Evolutionary conservation across 139 green algal genomes (phyloP), one percentile per base, ranked within the genome.

Genomic region (Parachlorella kessleri): DNA sequence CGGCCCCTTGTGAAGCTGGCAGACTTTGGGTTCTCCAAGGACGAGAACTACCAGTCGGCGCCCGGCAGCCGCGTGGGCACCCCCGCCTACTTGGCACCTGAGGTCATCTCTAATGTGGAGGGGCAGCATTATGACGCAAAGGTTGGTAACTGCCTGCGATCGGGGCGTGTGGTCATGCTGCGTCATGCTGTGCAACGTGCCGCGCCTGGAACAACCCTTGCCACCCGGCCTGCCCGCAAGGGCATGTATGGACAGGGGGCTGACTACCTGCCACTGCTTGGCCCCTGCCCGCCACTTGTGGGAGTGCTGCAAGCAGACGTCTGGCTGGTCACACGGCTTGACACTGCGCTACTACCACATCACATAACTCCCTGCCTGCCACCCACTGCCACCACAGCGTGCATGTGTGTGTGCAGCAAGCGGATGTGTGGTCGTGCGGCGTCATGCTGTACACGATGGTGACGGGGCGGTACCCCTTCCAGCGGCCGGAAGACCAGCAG

Each of bases 361-460:
- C n/a, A n/a, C n/a, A n/a, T n/a, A n/a, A n/a, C n/a, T n/a, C n/a
- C n/a, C n/a, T n/a, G n/a, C n/a, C n/a, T n/a, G n/a, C n/a, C n/a
- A n/a, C n/a, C n/a, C n/a, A n/a, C n/a, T n/a, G n/a, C n/a, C n/a
- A n/a, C n/a, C n/a, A n/a, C n/a, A n/a, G n/a, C n/a, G n/a, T n/a
- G n/a, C n/a, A n/a, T n/a, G n/a, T n/a, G n/a, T n/a, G n/a, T n/a
- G n/a, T 18, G 48, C 82, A 78, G 32, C 73, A 80, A 7, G 82
- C 86, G 35, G 91, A 95, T 82, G 88, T 94, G 55, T 97, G 93
- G 93, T 88, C 72, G 67, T 75, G 92, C 64, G 93, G 93, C 6
- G 88, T 95, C 26, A 90, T 97, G 74, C 83, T 95, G 67, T 97
- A 95, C 84, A 91, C 88, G 55, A 94, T 94, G 87, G 42, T 96